Evolutionary conservation across 2,329 filamentous ascomycete genomes (phyloP).

Genomic region (Biscogniauxia mediterranea): DNA sequence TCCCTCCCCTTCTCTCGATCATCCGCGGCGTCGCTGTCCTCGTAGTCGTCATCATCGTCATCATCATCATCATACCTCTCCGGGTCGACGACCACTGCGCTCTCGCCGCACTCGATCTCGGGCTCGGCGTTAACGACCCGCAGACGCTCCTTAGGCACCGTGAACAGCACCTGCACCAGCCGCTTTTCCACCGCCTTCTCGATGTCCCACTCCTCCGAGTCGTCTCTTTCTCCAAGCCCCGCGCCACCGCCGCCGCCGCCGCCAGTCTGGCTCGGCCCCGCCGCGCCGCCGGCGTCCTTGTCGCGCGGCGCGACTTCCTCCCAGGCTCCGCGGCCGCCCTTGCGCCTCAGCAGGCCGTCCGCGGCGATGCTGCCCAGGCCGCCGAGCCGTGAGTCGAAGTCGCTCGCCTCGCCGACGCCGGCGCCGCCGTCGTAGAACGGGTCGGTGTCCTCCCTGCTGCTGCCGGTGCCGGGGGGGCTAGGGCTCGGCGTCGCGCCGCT

Average conservation of each 20-base stretch:
- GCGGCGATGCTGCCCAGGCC: conserved; percentile 45
- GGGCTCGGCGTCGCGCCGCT: conserved; percentile 40
- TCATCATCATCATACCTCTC: conserved; percentile 19
- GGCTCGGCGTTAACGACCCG: conserved; percentile 83
- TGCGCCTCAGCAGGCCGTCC: conserved; percentile 47
- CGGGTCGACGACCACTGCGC: conserved; percentile 44
- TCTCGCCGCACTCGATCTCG: conserved; percentile 42
- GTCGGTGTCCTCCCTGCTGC: conserved; percentile 23
- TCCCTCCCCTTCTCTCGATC: conserved; percentile 5
- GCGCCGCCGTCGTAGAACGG: conserved; percentile 30
- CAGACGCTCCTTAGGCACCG: conserved; percentile 81
- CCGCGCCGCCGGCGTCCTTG: conserved; percentile 17
- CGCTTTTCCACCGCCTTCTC: conserved; percentile 69
- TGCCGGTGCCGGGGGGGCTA: conserved; percentile 22
- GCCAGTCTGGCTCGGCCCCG: conserved; percentile 33
- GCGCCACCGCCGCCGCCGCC: conserved; percentile 18
- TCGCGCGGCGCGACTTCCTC: conserved; percentile 35
- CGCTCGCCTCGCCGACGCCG: conserved; percentile 34
- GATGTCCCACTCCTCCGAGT: conserved; percentile 71
- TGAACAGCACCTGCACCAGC: conserved; percentile 85
- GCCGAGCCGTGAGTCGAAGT: conserved; percentile 45
- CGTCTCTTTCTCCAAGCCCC: conserved; percentile 36
- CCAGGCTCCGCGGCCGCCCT: conserved; percentile 57
- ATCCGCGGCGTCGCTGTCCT: neutral
- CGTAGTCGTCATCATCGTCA: conserved; percentile 1